phyloP scores from a whole-genome alignment of 768 basidiomycete genomes.

The Leccinum rimulosum region DNA sequence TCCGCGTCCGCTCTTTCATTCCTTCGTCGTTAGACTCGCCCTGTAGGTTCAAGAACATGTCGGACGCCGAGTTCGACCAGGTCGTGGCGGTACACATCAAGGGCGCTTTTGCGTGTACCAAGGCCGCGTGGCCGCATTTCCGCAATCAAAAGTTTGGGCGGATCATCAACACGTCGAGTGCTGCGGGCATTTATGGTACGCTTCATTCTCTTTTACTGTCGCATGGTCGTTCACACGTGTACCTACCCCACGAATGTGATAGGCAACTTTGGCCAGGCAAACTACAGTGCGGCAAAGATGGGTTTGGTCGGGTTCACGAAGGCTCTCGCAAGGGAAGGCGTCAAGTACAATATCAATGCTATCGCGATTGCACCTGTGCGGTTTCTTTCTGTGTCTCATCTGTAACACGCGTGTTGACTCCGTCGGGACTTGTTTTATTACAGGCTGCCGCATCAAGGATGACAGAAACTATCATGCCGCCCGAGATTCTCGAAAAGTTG shows the following conservation, averaged over 20 bases:
- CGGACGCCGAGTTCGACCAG: conserved; percentile 91
- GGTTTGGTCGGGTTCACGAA: conserved; percentile 90
- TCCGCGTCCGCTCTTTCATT: not conserved
- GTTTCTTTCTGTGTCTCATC: conserved; percentile 1
- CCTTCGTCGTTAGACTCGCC: not conserved
- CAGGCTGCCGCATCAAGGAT: conserved; percentile 91
- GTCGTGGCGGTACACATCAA: conserved; percentile 89
- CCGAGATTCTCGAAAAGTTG: conserved; percentile 87
- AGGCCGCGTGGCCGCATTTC: conserved; percentile 96
- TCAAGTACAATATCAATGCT: conserved; percentile 84
- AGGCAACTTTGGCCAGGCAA: conserved; percentile 97
- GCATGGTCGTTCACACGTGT: not conserved
- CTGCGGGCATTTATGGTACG: conserved; percentile 89
- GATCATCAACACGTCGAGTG: conserved; percentile 91
- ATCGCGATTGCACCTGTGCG: conserved; percentile 88
- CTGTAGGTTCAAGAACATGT: conserved; percentile 94
- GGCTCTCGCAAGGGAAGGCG: conserved; percentile 89
- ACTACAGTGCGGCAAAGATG: conserved; percentile 99
- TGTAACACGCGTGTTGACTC: not conserved
- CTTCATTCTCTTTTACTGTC: not conserved
- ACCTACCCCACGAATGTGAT: not conserved
- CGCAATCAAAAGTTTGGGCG: conserved; percentile 93
- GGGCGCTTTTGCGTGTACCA: conserved; percentile 88
- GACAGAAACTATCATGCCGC: conserved; percentile 95
- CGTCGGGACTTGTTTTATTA: too few species aligned